A percentile compares a stretch with the other conserved stretches of the same genome.
These are phyloP conservation scores for Vigna radiata DNA, from an alignment of 306 rosid species.

Conservation along the genomic window DNA sequence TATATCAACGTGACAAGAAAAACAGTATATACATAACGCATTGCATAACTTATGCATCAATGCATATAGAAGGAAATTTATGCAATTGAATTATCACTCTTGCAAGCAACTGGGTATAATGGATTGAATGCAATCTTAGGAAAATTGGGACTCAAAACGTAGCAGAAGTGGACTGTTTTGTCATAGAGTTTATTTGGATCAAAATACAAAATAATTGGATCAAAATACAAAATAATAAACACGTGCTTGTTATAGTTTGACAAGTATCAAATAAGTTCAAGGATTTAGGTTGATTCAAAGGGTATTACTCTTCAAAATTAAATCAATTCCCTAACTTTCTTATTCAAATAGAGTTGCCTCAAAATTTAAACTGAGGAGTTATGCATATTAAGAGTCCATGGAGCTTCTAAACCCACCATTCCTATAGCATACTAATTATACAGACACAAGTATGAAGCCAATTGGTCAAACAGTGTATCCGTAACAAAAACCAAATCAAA, in stretches of 20 bases:
- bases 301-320: neutral
- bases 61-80: neutral
- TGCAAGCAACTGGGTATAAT: slow-evolving; percentile 4
- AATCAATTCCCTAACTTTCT: neutral
- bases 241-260: slow-evolving; percentile 2
- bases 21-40: neutral
- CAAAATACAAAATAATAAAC: neutral
- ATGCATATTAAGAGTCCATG: slow-evolving; percentile 5
- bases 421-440: neutral
- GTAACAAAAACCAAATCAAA: slow-evolving; percentile 4
- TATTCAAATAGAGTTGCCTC: slow-evolving; percentile 17
- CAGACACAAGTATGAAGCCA: slow-evolving; percentile 19
- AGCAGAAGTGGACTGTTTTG: neutral
- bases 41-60: neutral
- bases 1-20: neutral
- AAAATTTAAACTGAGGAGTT: slow-evolving; percentile 1
- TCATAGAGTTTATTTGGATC: slow-evolving; percentile 1
- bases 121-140: neutral
- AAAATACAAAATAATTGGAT: neutral
- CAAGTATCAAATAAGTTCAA: neutral
- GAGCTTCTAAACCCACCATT: slow-evolving; percentile 1
- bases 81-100: neutral
- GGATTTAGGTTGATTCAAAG: neutral
- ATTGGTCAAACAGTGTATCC: slow-evolving; percentile 8
- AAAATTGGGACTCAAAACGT: neutral